Evolutionary conservation across 495 filamentous ascomycete genomes (phyloP).

Genomic region (Hyphodiscus hymeniophilus): DNA sequence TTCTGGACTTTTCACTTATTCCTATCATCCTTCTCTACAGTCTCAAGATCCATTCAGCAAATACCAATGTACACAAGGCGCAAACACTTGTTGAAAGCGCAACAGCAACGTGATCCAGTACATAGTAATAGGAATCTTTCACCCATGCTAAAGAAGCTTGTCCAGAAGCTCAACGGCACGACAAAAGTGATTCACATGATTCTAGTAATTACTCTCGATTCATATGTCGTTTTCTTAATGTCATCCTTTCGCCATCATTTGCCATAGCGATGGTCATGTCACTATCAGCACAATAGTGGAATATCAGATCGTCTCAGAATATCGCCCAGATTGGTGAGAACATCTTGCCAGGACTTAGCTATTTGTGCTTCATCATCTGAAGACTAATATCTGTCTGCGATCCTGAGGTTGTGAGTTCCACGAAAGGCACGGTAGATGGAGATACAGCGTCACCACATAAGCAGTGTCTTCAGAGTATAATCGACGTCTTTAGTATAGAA

Average conservation of each 20-base stretch:
- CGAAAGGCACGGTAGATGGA: slow-evolving; percentile 19
- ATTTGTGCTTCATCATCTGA: neutral
- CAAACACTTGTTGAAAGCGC: slow-evolving; percentile 2
- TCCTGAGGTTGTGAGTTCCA: slow-evolving; percentile 20
- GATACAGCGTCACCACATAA: slow-evolving; percentile 25
- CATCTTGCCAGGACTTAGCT: neutral
- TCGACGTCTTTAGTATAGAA: slow-evolving; percentile 27
- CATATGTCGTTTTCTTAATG: slow-evolving; percentile 6
- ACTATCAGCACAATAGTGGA: slow-evolving; percentile 26
- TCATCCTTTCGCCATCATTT: neutral
- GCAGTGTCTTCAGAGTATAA: slow-evolving; percentile 29
- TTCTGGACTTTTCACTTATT: neutral
- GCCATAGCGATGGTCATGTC: slow-evolving; percentile 9
- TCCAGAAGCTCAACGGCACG: slow-evolving; percentile 25
- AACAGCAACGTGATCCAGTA: slow-evolving; percentile 9
- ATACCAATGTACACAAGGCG: slow-evolving; percentile 1
- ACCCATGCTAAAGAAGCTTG: slow-evolving; percentile 30
- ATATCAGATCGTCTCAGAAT: slow-evolving; percentile 20
- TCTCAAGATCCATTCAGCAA: neutral
- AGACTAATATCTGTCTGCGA: slow-evolving; percentile 1
- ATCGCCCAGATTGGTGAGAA: slow-evolving; percentile 2
- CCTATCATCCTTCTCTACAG: neutral
- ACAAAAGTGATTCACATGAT: slow-evolving; percentile 27
- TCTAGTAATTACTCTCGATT: slow-evolving; percentile 4
- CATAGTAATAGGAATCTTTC: neutral